These are phyloP conservation scores for Fusarium equiseti DNA, from an alignment of 2,329 filamentous ascomycete species.

Conservation along the genomic window DNA sequence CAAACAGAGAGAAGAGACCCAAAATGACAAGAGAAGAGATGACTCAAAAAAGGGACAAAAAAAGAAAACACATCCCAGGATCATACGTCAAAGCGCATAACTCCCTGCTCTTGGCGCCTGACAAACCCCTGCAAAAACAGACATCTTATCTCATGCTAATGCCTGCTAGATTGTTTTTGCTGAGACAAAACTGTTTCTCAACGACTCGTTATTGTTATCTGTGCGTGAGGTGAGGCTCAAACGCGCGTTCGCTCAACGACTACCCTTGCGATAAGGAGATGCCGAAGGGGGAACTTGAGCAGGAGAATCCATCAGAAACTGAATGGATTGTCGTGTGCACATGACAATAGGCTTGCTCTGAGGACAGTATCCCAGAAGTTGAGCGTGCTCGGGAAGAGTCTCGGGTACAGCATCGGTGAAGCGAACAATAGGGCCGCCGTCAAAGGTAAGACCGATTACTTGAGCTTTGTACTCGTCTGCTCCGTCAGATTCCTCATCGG, in stretches of 20 bases:
- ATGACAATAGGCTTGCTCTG: constrained; percentile 55
- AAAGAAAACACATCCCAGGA: neutral
- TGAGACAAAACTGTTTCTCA: neutral
- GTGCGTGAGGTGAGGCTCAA: constrained; percentile 1
- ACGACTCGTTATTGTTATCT: neutral
- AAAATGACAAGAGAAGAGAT: neutral
- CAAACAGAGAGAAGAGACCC: neutral
- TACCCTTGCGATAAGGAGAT: constrained; percentile 28
- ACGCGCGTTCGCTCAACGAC: neutral
- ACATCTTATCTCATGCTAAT: constrained; percentile 12
- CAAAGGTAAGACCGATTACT: constrained; percentile 60
- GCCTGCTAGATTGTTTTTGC: neutral
- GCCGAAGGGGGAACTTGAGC: constrained; percentile 13
- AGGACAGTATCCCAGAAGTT: constrained; percentile 54
- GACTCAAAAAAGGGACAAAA: constrained; percentile 1
- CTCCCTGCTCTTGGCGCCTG: constrained; percentile 12
- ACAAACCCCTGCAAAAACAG: neutral
- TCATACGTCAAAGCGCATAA: constrained; percentile 15
- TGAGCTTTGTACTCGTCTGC: constrained; percentile 48
- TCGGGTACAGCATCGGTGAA: constrained; percentile 54
- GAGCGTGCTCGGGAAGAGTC: constrained; percentile 49
- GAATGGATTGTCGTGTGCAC: constrained; percentile 53
- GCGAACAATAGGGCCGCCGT: constrained; percentile 61
- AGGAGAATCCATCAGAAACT: constrained; percentile 48
- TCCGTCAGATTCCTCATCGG: constrained; percentile 51